Conservation (phyloP, 108 stramenopile species). For the Skeletonema potamos region DNA sequence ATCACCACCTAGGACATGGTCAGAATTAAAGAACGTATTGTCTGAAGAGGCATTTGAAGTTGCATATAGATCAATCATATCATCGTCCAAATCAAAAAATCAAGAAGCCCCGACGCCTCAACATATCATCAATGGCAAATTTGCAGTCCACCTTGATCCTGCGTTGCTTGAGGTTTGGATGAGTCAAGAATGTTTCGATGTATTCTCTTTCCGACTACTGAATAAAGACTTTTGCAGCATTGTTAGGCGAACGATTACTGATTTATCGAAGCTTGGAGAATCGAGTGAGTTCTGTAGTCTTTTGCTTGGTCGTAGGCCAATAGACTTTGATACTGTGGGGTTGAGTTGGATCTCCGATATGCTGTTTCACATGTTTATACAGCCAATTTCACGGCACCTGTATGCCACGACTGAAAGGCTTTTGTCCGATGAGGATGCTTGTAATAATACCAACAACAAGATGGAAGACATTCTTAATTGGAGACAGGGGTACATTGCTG, state of each 20-base stretch:
- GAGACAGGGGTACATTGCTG: slow-evolving; percentile 81
- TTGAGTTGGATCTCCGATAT: slow-evolving; percentile 77
- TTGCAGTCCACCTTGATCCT: slow-evolving; percentile 55
- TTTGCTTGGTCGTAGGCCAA: slow-evolving; percentile 11
- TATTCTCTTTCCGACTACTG: slow-evolving; percentile 74
- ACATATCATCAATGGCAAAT: slow-evolving; percentile 55
- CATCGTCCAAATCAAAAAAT: slow-evolving; percentile 18
- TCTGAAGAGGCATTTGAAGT: slow-evolving; percentile 31
- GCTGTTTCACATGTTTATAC: slow-evolving; percentile 66
- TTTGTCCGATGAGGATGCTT: slow-evolving; percentile 17
- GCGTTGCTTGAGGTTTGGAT: slow-evolving; percentile 55
- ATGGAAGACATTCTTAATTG: slow-evolving; percentile 54
- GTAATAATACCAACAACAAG: background rate
- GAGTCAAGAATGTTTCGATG: slow-evolving; percentile 75
- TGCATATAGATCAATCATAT: slow-evolving; percentile 34
- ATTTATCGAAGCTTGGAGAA: slow-evolving; percentile 33
- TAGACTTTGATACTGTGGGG: slow-evolving; percentile 71
- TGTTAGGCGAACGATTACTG: background rate
- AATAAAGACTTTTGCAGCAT: slow-evolving; percentile 25
- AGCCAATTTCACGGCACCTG: slow-evolving; percentile 42
- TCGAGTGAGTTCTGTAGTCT: slow-evolving; percentile 24
- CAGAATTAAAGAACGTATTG: slow-evolving; percentile 23
- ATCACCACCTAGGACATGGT: slow-evolving; percentile 30
- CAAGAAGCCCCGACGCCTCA: slow-evolving; percentile 36
- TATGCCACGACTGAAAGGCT: slow-evolving; percentile 42